These are phyloP conservation scores for Psilocybe azurescens DNA, from an alignment of 768 basidiomycete genomes.

Conservation along the genomic window DNA sequence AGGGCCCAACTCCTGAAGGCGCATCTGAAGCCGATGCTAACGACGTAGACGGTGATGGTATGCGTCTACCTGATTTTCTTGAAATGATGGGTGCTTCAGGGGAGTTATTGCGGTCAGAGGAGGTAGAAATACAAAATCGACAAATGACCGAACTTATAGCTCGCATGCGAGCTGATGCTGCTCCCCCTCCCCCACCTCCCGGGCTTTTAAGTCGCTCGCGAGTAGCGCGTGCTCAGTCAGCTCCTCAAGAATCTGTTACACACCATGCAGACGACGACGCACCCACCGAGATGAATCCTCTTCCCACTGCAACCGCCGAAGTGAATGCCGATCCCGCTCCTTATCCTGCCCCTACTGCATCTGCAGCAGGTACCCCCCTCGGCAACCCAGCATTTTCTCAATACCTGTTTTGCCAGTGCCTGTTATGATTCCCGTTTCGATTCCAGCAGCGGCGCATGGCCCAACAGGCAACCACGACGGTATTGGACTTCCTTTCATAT, in stretches of 20 bases:
- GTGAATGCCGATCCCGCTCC: no score
- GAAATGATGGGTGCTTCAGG: not conserved
- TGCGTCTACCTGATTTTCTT: not conserved
- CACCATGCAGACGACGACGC: no score
- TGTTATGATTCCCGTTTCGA: slow-evolving; percentile 14
- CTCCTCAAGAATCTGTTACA: not conserved
- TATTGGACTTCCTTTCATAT: not conserved
- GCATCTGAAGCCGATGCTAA: no score
- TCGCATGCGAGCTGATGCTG: not conserved
- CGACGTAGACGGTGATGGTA: not conserved
- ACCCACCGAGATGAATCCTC: no score
- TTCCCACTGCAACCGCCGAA: no score
- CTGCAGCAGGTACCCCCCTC: slow-evolving; percentile 3
- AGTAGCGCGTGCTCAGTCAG: not conserved
- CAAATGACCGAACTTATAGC: not conserved
- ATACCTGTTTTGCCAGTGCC: slow-evolving; percentile 21
- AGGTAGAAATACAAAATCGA: not conserved
- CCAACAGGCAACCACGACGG: not conserved
- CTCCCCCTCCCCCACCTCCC: not conserved
- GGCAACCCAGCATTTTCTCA: not conserved
- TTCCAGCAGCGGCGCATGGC: not conserved
- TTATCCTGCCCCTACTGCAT: not conserved
- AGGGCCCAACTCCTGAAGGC: not conserved
- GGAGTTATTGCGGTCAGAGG: not conserved
- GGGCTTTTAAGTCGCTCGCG: not conserved